Conservation (phyloP, 176 grass and related monocot genomes). For the Aegilops umbellulata region DNA sequence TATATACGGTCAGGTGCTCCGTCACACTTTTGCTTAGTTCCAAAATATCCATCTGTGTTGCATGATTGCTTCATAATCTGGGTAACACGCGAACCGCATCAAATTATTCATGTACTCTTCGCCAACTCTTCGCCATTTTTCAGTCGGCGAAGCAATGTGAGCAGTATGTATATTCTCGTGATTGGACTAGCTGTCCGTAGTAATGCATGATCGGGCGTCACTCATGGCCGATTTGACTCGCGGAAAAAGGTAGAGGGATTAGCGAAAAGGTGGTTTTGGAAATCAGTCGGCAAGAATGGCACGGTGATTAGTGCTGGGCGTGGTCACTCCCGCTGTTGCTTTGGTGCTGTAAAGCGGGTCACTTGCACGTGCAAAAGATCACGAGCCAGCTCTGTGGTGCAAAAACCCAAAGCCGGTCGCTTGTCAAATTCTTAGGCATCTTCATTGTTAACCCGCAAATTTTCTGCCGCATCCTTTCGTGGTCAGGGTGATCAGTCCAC, state of each 20-base stretch:
- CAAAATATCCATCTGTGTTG: background rate
- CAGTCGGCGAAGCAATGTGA: background rate
- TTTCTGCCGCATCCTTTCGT: too few relatives aligned
- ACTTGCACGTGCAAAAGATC: background rate
- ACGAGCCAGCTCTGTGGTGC: background rate
- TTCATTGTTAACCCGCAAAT: too few relatives aligned
- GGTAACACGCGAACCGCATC: background rate
- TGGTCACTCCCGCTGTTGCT: background rate
- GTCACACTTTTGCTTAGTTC: background rate
- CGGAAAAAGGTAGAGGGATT: background rate
- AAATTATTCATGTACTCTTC: background rate
- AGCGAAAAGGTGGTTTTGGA: background rate
- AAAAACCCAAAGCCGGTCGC: background rate
- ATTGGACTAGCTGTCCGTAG: background rate
- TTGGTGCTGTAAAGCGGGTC: constrained; percentile 32
- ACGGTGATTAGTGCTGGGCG: background rate
- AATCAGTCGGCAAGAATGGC: background rate
- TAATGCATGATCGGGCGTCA: background rate
- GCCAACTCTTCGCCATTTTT: background rate
- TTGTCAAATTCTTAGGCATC: background rate
- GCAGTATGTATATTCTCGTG: background rate
- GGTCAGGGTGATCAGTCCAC: too few relatives aligned
- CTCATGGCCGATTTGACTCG: background rate
- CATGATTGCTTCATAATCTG: background rate
- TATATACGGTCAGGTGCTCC: background rate